phyloP scores from a whole-genome alignment of 1,284 basidiomycete species.

The Malassezia sp. region DNA sequence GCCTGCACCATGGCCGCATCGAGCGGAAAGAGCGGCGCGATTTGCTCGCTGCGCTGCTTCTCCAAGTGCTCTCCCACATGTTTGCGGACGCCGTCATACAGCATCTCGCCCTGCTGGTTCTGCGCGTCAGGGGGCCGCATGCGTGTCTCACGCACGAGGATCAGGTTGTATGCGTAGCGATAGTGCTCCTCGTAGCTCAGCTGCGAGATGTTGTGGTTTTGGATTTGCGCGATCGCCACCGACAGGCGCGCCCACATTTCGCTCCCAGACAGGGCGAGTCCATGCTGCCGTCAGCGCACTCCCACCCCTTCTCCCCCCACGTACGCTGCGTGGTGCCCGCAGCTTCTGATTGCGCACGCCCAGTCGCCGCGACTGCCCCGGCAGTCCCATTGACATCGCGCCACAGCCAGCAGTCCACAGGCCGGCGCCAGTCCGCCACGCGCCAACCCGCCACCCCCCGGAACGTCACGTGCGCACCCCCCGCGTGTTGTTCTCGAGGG shows the following conservation, averaged over 20 bases:
- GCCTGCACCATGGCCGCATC: slow-evolving; percentile 48
- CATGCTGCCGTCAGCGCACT: slow-evolving; percentile 24
- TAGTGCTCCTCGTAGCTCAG: slow-evolving; percentile 96
- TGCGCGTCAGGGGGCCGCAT: neutral
- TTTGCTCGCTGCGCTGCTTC: slow-evolving; percentile 61
- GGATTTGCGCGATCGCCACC: slow-evolving; percentile 82
- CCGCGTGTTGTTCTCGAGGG: slow-evolving; percentile 10
- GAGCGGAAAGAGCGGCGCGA: slow-evolving; percentile 68
- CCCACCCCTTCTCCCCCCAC: neutral
- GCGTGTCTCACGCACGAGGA: slow-evolving; percentile 28
- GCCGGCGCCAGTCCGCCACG: neutral
- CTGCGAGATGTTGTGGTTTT: slow-evolving; percentile 80
- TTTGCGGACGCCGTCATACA: slow-evolving; percentile 74
- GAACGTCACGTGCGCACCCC: neutral
- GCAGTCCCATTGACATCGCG: slow-evolving; percentile 11
- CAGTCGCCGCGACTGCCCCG: slow-evolving; percentile 12
- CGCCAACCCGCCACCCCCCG: too few species aligned
- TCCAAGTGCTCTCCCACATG: slow-evolving; percentile 76
- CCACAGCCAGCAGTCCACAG: neutral
- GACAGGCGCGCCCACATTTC: slow-evolving; percentile 60
- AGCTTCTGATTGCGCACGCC: slow-evolving; percentile 15
- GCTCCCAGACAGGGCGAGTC: slow-evolving; percentile 30
- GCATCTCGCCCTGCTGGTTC: slow-evolving; percentile 64
- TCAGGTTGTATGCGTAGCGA: slow-evolving; percentile 39
- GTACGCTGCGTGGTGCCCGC: slow-evolving; percentile 15